Percentiles rank a stretch among this genome's conserved stretches.
Conservation (phyloP, 257 asterid genomes). For the Solanum chmielewskii region DNA sequence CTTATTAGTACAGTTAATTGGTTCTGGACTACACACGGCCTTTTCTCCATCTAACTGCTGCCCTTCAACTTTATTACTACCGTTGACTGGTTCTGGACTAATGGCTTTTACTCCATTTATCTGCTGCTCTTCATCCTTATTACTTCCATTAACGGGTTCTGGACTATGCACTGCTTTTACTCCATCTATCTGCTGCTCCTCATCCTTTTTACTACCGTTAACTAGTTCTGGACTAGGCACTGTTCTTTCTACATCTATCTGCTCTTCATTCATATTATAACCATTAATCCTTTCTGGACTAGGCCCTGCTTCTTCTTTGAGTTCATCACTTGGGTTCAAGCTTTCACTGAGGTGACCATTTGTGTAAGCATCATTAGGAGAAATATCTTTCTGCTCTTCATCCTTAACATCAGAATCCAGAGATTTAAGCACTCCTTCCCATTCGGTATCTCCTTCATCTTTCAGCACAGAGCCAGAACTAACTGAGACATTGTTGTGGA, state of each 20-base stretch:
- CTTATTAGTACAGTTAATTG: background rate
- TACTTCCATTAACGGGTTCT: background rate
- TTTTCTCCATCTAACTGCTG: background rate
- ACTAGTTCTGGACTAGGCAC: background rate
- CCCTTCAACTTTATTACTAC: background rate
- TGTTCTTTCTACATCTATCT: background rate
- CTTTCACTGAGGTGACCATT: background rate
- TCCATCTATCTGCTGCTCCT: background rate
- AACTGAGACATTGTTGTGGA: conserved; percentile 7
- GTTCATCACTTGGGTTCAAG: background rate
- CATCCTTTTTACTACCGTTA: background rate
- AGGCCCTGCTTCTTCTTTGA: background rate
- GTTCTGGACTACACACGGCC: background rate
- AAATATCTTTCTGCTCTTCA: conserved; percentile 17
- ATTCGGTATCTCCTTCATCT: conserved; percentile 10
- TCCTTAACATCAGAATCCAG: conserved; percentile 14
- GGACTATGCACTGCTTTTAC: background rate
- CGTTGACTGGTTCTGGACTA: background rate
- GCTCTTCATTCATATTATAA: background rate
- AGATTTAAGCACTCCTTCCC: conserved; percentile 14
- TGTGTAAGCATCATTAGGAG: background rate
- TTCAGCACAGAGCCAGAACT: conserved; percentile 10
- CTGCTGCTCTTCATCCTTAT: background rate
- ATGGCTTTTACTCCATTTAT: background rate
- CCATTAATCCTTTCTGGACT: background rate